A percentile compares a stretch with the other conserved stretches of the same genome.
phyloP scores from a whole-genome alignment of 2,329 filamentous ascomycete species.

The Akanthomyces uredinophilus region DNA sequence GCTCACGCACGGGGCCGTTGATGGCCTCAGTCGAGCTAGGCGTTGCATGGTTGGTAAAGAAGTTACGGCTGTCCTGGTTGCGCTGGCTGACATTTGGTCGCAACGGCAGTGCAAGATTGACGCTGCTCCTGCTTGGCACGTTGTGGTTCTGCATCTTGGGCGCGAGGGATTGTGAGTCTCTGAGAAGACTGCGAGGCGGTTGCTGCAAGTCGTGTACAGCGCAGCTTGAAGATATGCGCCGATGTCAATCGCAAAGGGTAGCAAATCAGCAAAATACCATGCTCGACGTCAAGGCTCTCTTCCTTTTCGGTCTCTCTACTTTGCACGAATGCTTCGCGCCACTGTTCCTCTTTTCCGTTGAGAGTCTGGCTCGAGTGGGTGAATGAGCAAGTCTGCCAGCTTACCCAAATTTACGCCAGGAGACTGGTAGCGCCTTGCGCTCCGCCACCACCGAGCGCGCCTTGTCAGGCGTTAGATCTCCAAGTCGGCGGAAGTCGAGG shows the following conservation, averaged over 20 bases:
- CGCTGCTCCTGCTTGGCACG: constrained; percentile 21
- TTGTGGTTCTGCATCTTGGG: constrained; percentile 11
- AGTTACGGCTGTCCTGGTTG: constrained; percentile 52
- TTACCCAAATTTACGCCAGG: neutral
- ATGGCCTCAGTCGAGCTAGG: constrained; percentile 57
- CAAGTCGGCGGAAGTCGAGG: neutral
- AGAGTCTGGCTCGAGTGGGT: neutral
- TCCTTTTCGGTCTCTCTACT: neutral
- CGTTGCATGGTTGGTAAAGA: constrained; percentile 51
- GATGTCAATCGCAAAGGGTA: neutral
- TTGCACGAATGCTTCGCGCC: neutral
- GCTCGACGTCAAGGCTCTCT: neutral
- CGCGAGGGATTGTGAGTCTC: neutral
- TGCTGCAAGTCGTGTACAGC: neutral
- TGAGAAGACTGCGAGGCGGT: neutral
- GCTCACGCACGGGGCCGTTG: constrained; percentile 55
- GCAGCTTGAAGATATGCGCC: neutral
- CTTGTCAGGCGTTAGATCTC: neutral
- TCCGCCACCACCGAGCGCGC: neutral
- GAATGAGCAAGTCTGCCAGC: neutral
- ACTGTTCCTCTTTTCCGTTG: neutral
- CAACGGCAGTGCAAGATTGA: constrained; percentile 49
- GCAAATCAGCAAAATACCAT: neutral
- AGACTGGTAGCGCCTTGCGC: neutral
- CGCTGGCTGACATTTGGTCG: constrained; percentile 42